Percentiles rank a stretch among this genome's conserved stretches.
phyloP scores from a whole-genome alignment of 2,329 filamentous ascomycete species.

The Rhinocladiella similis region DNA sequence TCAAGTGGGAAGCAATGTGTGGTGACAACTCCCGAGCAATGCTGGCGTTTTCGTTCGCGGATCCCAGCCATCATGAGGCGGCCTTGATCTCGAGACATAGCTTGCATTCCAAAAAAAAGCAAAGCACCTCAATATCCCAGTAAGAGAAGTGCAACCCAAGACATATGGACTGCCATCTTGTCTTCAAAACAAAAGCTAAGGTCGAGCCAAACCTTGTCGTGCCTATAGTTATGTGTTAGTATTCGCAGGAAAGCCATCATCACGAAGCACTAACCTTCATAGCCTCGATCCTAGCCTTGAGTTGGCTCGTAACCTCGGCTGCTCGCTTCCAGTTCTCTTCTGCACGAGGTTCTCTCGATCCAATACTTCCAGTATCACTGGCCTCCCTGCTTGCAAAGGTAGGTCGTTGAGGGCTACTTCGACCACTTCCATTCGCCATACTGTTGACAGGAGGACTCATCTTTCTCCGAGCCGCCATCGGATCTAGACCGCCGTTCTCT shows the following conservation, averaged over 20 bases:
- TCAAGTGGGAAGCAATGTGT: background rate
- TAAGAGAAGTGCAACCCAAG: background rate
- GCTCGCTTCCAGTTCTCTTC: conserved; percentile 96
- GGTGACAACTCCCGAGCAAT: too few relatives aligned
- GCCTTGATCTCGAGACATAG: too few relatives aligned
- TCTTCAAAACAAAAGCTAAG: too few relatives aligned
- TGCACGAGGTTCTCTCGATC: conserved; percentile 50
- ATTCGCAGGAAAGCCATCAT: background rate
- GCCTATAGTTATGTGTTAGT: conserved; percentile 34
- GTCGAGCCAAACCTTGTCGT: conserved; percentile 43
- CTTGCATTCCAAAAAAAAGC: background rate
- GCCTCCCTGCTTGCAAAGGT: conserved; percentile 32
- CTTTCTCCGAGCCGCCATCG: conserved; percentile 42
- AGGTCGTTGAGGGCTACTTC: conserved; percentile 33
- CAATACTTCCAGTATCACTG: conserved; percentile 31
- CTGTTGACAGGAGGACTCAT: conserved; percentile 43
- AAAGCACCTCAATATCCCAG: background rate
- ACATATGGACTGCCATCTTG: too few relatives aligned
- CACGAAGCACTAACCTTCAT: conserved; percentile 71
- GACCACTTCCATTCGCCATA: conserved; percentile 37
- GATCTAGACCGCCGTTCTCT: conserved; percentile 59
- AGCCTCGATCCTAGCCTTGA: conserved; percentile 96
- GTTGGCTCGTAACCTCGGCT: conserved; percentile 93
- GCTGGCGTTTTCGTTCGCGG: too few relatives aligned
- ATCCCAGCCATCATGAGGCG: too few relatives aligned